Conservation (phyloP, 1,284 basidiomycete genomes). For the Trichosporon coremiiforme region DNA sequence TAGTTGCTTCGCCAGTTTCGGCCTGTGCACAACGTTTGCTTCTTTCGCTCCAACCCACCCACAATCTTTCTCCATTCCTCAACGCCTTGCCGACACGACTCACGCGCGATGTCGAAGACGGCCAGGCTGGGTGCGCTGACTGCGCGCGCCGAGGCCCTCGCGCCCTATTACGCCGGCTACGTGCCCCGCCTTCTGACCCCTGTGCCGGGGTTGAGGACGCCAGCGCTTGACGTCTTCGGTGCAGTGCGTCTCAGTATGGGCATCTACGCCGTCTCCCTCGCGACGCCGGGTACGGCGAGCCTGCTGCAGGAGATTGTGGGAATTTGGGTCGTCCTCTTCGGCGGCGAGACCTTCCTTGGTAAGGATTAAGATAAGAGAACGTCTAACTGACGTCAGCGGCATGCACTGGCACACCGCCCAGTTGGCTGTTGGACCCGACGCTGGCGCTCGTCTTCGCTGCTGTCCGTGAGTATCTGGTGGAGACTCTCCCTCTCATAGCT, state of each 20-base stretch:
- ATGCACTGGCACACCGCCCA: slow-evolving; percentile 48
- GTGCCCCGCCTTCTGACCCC: slow-evolving; percentile 38
- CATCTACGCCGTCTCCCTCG: slow-evolving; percentile 48
- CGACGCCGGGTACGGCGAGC: slow-evolving; percentile 34
- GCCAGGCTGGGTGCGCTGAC: neutral
- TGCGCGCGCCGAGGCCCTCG: slow-evolving; percentile 22
- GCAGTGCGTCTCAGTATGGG: slow-evolving; percentile 49
- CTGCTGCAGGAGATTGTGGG: slow-evolving; percentile 50
- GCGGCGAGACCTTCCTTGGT: slow-evolving; percentile 56
- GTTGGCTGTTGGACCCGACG: slow-evolving; percentile 52
- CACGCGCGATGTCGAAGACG: slow-evolving; percentile 1
- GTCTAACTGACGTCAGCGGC: slow-evolving; percentile 32
- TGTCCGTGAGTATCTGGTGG: slow-evolving; percentile 49
- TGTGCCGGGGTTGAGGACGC: slow-evolving; percentile 37
- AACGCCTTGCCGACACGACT: neutral
- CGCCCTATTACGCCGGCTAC: slow-evolving; percentile 28
- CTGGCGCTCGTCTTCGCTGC: slow-evolving; percentile 43
- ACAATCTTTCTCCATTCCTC: neutral
- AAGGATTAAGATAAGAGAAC: slow-evolving; percentile 25
- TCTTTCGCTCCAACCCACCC: neutral
- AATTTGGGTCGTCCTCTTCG: slow-evolving; percentile 52
- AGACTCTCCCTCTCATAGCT: too few species aligned
- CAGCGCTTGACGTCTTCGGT: slow-evolving; percentile 49
- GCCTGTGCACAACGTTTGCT: neutral
- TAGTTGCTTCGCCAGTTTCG: neutral